Base-by-base conservation (phyloP, 1,284 basidiomycete genomes). In the Blastosporella zonata region DNA sequence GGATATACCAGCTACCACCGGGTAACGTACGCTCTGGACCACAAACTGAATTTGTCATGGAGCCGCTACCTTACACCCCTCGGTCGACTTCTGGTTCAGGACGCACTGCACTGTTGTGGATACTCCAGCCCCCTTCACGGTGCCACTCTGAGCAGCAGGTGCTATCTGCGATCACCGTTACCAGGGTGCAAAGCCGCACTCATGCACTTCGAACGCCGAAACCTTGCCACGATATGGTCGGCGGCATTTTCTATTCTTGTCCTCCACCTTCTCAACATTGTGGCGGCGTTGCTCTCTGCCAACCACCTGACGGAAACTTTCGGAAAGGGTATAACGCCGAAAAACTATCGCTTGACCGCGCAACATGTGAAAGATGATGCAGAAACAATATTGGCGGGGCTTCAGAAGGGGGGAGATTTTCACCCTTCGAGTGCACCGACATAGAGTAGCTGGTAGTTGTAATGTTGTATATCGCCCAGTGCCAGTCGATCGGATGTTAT, bases 1-100 rank as follows among this genome's bases (percentile, higher is more conserved):
- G 87, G 85, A 25, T 90, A 90, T 63, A 70, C 78, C 35, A 73
- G 81, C 18, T 90, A 89, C 72, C 85, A 84, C 61, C 80, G 84
- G 36, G 70, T 73, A 54, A 75, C 79, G 0, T 89, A 87, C 69
- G 74, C 84, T 34, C 76, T 90, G 52, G 83, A 87, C 59, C 77
- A 79, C 55, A 90, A 90, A 67, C 72, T 89, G 52, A 84, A 87
- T 63, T 66, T 78, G 50, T 79, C 84, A 20, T 90, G 87, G 87
- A 82, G 78, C 56, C 72, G 81, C 46, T 74, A 75, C 62, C 81
- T 84, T 57, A 82, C 81, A 2, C 69, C 77, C 3, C 56, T 71
- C 2, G 83, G 79, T 2, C 73, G 85, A 31, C 70, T 80, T 7
- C 64, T 81, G 45, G 74, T 92, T 38, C 88, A 92, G 62, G 76